Percentiles rank a stretch among this genome's conserved stretches.
These are phyloP conservation scores for Alternaria sp. DNA, from an alignment of 2,329 filamentous ascomycete species.

Conservation along the genomic window DNA sequence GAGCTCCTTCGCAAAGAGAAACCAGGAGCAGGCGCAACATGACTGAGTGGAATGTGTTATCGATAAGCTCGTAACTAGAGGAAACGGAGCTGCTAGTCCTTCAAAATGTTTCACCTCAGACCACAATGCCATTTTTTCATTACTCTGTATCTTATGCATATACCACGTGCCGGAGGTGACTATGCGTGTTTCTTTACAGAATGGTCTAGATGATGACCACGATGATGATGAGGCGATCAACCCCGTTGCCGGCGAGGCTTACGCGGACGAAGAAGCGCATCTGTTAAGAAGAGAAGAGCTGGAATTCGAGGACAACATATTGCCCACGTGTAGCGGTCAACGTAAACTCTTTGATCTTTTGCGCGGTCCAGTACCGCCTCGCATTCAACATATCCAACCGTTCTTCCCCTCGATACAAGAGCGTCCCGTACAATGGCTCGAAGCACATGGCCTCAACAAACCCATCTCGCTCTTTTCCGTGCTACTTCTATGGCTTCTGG, in stretches of 20 bases:
- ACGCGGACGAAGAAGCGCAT: constrained; percentile 43
- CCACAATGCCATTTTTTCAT: constrained; percentile 5
- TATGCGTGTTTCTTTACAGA: constrained; percentile 11
- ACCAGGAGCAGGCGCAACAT: neutral
- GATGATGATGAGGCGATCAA: constrained; percentile 22
- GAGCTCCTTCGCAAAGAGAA: neutral
- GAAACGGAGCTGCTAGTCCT: neutral
- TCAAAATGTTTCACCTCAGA: constrained; percentile 1
- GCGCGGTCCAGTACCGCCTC: constrained; percentile 55
- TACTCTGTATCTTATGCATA: neutral
- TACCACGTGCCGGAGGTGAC: neutral
- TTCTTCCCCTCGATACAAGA: constrained; percentile 72
- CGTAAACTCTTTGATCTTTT: constrained; percentile 44
- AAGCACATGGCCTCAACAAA: constrained; percentile 56
- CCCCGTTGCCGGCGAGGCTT: constrained; percentile 9
- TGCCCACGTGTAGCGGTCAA: constrained; percentile 13
- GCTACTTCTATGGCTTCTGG: constrained; percentile 70
- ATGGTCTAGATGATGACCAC: neutral
- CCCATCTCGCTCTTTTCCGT: constrained; percentile 64
- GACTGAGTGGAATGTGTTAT: constrained; percentile 1
- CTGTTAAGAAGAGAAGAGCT: constrained; percentile 39
- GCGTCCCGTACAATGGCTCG: constrained; percentile 67
- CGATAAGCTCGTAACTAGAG: constrained; percentile 1
- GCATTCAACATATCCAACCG: constrained; percentile 55
- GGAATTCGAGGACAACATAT: constrained; percentile 35